Conservation (phyloP, 1,284 basidiomycete genomes). For the Microbotryum silenes-acaulis region DNA sequence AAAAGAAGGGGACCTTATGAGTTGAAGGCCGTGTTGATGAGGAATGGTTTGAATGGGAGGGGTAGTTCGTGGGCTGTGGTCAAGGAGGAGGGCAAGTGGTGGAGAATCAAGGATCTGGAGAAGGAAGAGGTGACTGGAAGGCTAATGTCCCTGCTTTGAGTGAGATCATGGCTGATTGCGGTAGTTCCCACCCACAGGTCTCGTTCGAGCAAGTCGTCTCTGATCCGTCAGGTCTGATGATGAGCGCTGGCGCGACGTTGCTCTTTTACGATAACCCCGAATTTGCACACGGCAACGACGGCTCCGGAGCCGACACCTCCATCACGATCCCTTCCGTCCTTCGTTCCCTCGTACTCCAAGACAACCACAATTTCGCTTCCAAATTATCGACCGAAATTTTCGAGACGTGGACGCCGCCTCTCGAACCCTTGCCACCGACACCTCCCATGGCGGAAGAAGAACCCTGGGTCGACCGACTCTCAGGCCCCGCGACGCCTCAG, state of each 20-base stretch:
- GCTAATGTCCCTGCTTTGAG: neutral
- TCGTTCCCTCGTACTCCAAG: neutral
- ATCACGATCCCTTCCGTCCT: neutral
- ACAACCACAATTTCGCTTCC: constrained; percentile 21
- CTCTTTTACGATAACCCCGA: constrained; percentile 18
- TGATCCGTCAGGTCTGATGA: constrained; percentile 13
- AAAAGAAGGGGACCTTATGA: constrained; percentile 15
- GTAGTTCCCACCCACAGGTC: neutral
- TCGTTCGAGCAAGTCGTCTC: constrained; percentile 12
- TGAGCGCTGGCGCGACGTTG: constrained; percentile 19
- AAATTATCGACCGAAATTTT: constrained; percentile 6
- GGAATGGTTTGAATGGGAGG: constrained; percentile 25
- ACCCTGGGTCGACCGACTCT: too few relatives aligned
- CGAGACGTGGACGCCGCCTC: constrained; percentile 11
- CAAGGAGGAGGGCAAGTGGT: constrained; percentile 17
- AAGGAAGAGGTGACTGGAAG: constrained; percentile 9
- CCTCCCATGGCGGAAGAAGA: too few relatives aligned
- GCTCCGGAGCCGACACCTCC: neutral
- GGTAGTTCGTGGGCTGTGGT: constrained; percentile 17
- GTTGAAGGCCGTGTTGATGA: constrained; percentile 17
- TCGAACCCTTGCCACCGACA: neutral
- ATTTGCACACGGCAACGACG: neutral
- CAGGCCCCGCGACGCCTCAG: too few relatives aligned
- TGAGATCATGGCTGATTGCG: neutral
- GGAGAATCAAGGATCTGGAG: constrained; percentile 9